A percentile compares a stretch with the other conserved stretches of the same genome.
Evolutionary conservation across 495 filamentous ascomycete species (phyloP).

Genomic region (Penicillium coprophilum): DNA sequence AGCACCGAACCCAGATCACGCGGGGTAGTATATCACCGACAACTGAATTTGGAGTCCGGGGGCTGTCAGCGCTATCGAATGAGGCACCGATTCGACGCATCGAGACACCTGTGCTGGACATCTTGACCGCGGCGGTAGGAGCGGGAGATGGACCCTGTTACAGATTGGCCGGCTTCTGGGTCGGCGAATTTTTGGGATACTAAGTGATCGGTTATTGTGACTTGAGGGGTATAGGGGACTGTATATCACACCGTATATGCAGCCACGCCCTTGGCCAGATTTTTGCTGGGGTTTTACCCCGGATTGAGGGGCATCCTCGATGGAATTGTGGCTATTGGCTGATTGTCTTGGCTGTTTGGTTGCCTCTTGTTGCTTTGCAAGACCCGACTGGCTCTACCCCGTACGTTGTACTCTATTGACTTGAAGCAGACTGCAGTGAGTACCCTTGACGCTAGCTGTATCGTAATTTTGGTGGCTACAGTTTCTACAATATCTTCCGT

Average conservation of each 20-base stretch:
- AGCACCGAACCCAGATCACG: not conserved
- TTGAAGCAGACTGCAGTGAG: not conserved
- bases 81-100: constrained; percentile 9
- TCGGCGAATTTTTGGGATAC: not conserved
- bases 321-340: not conserved
- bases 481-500: too few relatives aligned
- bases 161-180: not conserved
- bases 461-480: too few relatives aligned
- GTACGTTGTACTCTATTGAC: not conserved
- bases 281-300: not conserved
- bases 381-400: too few relatives aligned
- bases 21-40: not conserved
- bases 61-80: not conserved
- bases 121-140: constrained; percentile 10
- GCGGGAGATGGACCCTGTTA: not conserved
- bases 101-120: constrained; percentile 10
- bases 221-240: not conserved
- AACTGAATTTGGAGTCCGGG: constrained; percentile 4
- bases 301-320: not conserved
- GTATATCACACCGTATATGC: constrained; percentile 8
- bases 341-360: not conserved
- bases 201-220: not conserved
- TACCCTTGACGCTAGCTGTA: too few relatives aligned
- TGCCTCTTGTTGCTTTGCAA: too few relatives aligned
- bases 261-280: not conserved